Base-by-base conservation (phyloP, 1,284 basidiomycete genomes). In the Tylopilus sp. region DNA sequence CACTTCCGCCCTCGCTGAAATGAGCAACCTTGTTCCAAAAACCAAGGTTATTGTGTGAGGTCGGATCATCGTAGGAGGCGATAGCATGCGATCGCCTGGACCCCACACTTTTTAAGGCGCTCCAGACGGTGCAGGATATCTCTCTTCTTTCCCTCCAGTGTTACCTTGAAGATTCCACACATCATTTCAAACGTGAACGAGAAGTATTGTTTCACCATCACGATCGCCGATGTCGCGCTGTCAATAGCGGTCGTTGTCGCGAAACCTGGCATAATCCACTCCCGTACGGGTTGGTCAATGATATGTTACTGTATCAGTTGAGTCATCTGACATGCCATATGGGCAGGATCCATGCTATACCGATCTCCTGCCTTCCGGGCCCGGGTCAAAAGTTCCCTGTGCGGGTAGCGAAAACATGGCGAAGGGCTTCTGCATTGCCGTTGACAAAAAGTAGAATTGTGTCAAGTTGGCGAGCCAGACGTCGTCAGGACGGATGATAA, bases 111-210 rank as follows among this genome's bases (percentile, higher is more conserved):
- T 19, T 35, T 35, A 17, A 35, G 11, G n/a, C 11, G n/a, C 33
- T 35, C 33, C 7, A 35, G n/a, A 17, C 33, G n/a, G n/a, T 35
- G 8, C 9, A 35, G 7, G 33, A 35, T 35, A 7, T 17, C 33
- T 19, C 19, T 35, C 33, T 10, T 19, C n/a, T 35, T 35, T 35
- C 72, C 72, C n/a, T 72, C 66, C 35, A 82, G 68, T 5, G 77
- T 82, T 39, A 82, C 74, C 15, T 63, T 68, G 1, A 79, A 78
- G 14, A 82, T 76, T 0, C 80, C 79, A 43, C 79, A 80, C 28
- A 29, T 29, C 28, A 29, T 6, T 7, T 7, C 28, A 11, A 29
- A 29, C 11, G 11, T 29, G n/a, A n/a, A n/a, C n/a, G n/a, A n/a
- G n/a, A n/a, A n/a, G n/a, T n/a, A n/a, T n/a, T n/a, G n/a, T n/a